Base-by-base conservation (phyloP, 2,329 filamentous ascomycete genomes). In the Trichoderma sp. region DNA sequence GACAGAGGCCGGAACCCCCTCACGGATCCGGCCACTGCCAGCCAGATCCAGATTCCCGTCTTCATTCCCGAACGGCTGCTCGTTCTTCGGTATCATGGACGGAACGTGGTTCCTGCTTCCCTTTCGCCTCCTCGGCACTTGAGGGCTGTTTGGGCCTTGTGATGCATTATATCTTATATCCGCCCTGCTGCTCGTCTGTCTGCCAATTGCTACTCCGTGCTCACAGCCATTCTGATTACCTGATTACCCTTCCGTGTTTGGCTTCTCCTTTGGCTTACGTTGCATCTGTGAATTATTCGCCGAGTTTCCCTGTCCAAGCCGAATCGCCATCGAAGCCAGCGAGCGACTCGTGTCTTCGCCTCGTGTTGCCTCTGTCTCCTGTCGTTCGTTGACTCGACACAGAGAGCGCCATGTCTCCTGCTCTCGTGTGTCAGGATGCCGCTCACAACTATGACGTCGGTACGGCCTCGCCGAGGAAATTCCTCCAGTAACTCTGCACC, bases 361-460 rank as follows among this genome's bases (percentile, higher is more conserved):
- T 55, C 19, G 19, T 34, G 34, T 28, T 56, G 14, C 50, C 21
- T 19, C 6, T 26, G 15, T n/a, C 21, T 24, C 24, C 34, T 24
- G 19, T 43, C 21, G 15, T 39, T 43, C 21, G 15, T 39, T 39
- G 34, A 39, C 10, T 39, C 10, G 34, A 39, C 34, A 34, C 26
- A 19, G 39, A 24, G 24, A 41, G 34, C 28, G 28, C 50, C 63
- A 65, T 65, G 63, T 61, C 63, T 45, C 47, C 45, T 26, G 47
- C 63, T 34, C 28, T 52, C 47, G 50, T 43, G 24, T 28, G n/a
- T 19, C 63, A 61, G 24, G 63, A 65, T 60, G 47, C 19, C 26
- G 62, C 63, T 48, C 39, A 55, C 19, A 45, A 61, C 28, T 65
- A 65, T 52, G 63, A 65, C 39, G 52, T 65, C 41, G 63, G 63